These are phyloP conservation scores for Trichoderma atroviride DNA, from an alignment of 2,329 filamentous ascomycete genomes.

Conservation along the genomic window DNA sequence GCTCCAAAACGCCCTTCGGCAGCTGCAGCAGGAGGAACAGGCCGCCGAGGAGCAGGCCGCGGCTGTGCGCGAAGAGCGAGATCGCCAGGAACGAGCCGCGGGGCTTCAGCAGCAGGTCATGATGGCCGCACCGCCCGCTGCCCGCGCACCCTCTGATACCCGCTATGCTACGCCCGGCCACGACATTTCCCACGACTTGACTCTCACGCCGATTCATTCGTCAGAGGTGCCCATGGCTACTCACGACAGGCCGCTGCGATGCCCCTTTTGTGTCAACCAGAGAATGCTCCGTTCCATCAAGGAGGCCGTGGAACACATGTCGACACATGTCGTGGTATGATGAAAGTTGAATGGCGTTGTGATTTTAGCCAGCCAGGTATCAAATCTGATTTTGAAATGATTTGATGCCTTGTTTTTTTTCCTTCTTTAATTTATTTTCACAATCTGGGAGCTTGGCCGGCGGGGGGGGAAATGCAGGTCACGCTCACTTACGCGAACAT, in stretches of 20 bases:
- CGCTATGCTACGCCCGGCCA: conserved; percentile 42
- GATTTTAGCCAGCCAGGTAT: neutral
- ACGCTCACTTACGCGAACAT: neutral
- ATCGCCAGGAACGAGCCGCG: conserved; percentile 49
- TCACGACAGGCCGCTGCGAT: conserved; percentile 55
- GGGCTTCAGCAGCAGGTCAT: conserved; percentile 34
- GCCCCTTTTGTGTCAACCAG: conserved; percentile 64
- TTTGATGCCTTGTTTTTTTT: neutral
- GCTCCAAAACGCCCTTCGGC: conserved; percentile 60
- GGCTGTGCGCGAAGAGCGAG: conserved; percentile 55
- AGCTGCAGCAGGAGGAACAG: conserved; percentile 61
- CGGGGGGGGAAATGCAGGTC: neutral
- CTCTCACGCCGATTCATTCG: conserved; percentile 57
- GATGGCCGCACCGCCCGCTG: conserved; percentile 40
- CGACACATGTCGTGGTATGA: conserved; percentile 62
- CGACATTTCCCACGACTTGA: conserved; percentile 48
- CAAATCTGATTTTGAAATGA: neutral
- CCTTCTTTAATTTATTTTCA: neutral
- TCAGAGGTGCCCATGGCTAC: conserved; percentile 49
- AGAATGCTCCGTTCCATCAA: conserved; percentile 63
- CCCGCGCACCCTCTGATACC: conserved; percentile 37
- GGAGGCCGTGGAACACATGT: conserved; percentile 65
- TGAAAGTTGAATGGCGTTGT: neutral
- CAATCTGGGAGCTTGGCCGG: neutral
- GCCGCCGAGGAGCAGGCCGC: conserved; percentile 61